phyloP scores from a whole-genome alignment of 495 filamentous ascomycete genomes.

The Astrothelium macrocarpum region DNA sequence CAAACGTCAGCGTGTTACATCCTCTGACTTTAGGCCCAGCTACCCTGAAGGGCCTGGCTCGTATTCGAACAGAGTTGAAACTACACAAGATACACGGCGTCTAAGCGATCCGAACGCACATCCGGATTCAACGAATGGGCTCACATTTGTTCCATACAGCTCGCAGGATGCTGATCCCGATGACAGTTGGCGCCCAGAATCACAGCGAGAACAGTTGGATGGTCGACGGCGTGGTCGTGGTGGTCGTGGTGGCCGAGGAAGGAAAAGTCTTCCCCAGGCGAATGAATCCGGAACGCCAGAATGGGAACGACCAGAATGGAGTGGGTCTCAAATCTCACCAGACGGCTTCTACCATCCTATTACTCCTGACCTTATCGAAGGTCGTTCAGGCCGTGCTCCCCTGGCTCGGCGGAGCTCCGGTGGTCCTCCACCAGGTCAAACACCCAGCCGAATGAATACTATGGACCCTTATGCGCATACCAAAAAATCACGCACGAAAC shows the following conservation, averaged over 20 bases:
- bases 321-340: slow-evolving; percentile 22
- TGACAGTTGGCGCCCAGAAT: slow-evolving; percentile 29
- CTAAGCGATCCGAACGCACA: slow-evolving; percentile 17
- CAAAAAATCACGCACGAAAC: slow-evolving; percentile 34
- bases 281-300: slow-evolving; percentile 25
- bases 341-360: slow-evolving; percentile 26
- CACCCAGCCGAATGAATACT: slow-evolving; percentile 1
- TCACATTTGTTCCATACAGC: slow-evolving; percentile 21
- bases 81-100: slow-evolving; percentile 11
- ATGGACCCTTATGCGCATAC: slow-evolving; percentile 28
- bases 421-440: not conserved
- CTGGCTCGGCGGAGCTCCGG: not conserved
- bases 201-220: slow-evolving; percentile 21
- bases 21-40: slow-evolving; percentile 7
- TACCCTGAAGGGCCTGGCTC: not conserved
- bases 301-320: slow-evolving; percentile 29
- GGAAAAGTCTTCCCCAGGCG: not conserved
- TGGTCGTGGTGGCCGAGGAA: slow-evolving; percentile 14
- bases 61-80: slow-evolving; percentile 6
- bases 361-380: not conserved
- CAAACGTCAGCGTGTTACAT: slow-evolving; percentile 25
- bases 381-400: not conserved
- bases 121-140: slow-evolving; percentile 13
- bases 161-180: slow-evolving; percentile 23
- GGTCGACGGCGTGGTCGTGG: not conserved